Base-by-base conservation (phyloP, 495 filamentous ascomycete species). In the Aspergillus sparsus region DNA sequence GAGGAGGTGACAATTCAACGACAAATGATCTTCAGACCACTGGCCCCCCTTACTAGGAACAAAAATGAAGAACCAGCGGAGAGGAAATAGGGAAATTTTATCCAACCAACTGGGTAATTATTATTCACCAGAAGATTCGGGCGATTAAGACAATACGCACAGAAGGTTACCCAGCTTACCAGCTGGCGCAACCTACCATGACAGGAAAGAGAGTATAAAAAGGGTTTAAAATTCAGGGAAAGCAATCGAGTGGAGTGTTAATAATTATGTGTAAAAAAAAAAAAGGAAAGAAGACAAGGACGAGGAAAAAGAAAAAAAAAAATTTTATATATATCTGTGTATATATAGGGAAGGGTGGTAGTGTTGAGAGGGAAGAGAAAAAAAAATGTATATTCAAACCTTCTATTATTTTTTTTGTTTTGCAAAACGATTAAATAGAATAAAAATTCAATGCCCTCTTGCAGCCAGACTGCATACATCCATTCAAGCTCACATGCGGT, bases 221-320 rank as follows among this genome's bases (percentile, higher is more conserved):
- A 51, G 44, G 45, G 5, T 32, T 34, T 49, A 27, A 51, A 35
- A 52, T 41, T 49, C 33, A 44, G 55, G 42, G 57, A 57, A 47
- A 50, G 59, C 31, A 61, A 31, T 49, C n/a, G 37, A 60, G 12
- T 21, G 21, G 21, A 27, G 21, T 27, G 21, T 1, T 27, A 27
- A 27, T 27, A 27, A 27, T 27, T 3, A 27, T 27, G 21, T 27
- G 21, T 27, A 27, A 27, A 27, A 27, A 27, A 27, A 27, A 51
- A 31, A 31, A 51, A 51, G 9, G 27, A 34, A 15, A 51, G 49
- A 12, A 57, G 37, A 37, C 6, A 37, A 50, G 42, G 32, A 54
- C 33, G 27, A 35, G 49, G 42, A 65, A 21, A 44, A 13, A 55
- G 41, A 44, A 55, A 49, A 9, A 8, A 41, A 41, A 41, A 41